Conservation (phyloP, 805 yeast genomes). For the Monosporozyma aquatica region DNA sequence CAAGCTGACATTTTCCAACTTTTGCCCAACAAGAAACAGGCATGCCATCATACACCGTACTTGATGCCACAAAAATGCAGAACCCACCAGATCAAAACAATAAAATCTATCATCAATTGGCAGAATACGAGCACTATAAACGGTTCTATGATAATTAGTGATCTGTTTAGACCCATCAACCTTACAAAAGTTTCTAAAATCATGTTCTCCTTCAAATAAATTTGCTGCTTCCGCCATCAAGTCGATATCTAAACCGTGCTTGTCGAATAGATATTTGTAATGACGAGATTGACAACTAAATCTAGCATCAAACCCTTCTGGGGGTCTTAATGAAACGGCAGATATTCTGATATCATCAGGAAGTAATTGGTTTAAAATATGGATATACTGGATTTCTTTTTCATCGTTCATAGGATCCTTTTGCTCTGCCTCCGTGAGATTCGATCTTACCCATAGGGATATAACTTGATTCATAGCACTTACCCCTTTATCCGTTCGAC, state of each 20-base stretch:
- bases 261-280: slow-evolving; percentile 69
- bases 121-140: slow-evolving; percentile 44
- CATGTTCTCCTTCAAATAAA: slow-evolving; percentile 59
- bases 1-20: slow-evolving; percentile 51
- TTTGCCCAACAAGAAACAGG: slow-evolving; percentile 72
- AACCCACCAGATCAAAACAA: slow-evolving; percentile 71
- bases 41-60: slow-evolving; percentile 92
- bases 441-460: slow-evolving; percentile 66
- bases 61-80: slow-evolving; percentile 96
- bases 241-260: slow-evolving; percentile 48
- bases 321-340: slow-evolving; percentile 75
- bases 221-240: slow-evolving; percentile 64
- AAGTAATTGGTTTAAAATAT: slow-evolving; percentile 62
- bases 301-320: slow-evolving; percentile 77
- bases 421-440: slow-evolving; percentile 55
- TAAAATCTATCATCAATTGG: slow-evolving; percentile 37
- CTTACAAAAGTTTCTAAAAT: slow-evolving; percentile 90
- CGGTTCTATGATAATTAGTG: slow-evolving; percentile 60
- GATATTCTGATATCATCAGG: slow-evolving; percentile 82
- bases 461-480: slow-evolving; percentile 95
- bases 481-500: slow-evolving; percentile 93
- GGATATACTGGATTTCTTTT: slow-evolving; percentile 67
- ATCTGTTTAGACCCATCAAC: slow-evolving; percentile 92
- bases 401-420: slow-evolving; percentile 44
- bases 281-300: slow-evolving; percentile 84